Evolutionary conservation across 345 rosid genomes (phyloP).

Genomic region (Pseudoturritis turrita): DNA sequence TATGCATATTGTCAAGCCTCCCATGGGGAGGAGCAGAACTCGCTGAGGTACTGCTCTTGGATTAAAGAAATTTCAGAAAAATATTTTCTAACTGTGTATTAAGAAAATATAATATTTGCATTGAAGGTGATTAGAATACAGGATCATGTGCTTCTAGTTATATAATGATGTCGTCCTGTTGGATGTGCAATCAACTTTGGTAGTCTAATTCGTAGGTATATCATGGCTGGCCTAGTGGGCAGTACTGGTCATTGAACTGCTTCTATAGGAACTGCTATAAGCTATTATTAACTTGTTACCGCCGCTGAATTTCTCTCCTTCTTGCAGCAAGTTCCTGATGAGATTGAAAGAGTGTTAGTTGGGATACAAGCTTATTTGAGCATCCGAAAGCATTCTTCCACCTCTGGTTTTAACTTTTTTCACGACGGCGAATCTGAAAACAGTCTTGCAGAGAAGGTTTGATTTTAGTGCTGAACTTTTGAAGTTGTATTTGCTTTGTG

Average conservation of each 20-base stretch:
- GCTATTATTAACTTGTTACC: neutral
- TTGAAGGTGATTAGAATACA: neutral
- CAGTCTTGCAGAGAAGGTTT: constrained; percentile 56
- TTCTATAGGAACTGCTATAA: neutral
- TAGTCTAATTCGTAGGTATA: neutral
- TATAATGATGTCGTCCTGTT: neutral
- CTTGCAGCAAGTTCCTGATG: constrained; percentile 95
- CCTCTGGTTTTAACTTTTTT: constrained; percentile 63
- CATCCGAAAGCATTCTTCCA: constrained; percentile 69
- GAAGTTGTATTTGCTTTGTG: neutral
- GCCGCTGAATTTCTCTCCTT: neutral
- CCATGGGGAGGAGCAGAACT: constrained; percentile 99
- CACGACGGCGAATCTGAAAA: constrained; percentile 53
- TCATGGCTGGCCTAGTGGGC: constrained; percentile 3
- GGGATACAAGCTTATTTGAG: constrained; percentile 93
- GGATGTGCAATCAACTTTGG: neutral
- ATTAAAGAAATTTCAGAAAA: neutral
- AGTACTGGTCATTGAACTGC: constrained; percentile 3
- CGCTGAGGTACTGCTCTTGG: constrained; percentile 55
- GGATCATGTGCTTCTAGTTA: neutral
- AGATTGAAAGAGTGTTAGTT: constrained; percentile 86
- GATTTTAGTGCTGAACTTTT: neutral
- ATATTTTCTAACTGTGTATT: neutral
- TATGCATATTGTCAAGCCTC: constrained; percentile 86
- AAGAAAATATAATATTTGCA: neutral